phyloP scores from a whole-genome alignment of 371 early-diverging fungal genomes.

The Mucor sp. region DNA sequence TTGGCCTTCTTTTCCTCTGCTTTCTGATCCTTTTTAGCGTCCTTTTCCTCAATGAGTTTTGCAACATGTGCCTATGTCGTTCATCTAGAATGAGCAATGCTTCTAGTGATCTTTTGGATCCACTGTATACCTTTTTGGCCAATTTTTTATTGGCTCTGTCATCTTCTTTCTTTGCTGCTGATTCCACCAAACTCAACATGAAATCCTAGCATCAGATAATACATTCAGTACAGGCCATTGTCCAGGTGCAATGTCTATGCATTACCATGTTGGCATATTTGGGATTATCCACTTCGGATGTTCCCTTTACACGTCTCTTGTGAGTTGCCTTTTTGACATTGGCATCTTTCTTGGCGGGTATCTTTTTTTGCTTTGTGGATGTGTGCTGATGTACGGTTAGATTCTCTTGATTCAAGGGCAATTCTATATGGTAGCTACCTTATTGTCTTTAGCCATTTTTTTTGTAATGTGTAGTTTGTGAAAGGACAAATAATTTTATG shows the following conservation, averaged over 20 bases:
- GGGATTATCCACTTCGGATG: slow-evolving; percentile 29
- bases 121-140: slow-evolving; percentile 12
- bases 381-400: not conserved
- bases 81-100: not conserved
- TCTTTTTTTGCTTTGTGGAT: slow-evolving; percentile 1
- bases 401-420: not conserved
- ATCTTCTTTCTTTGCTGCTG: slow-evolving; percentile 23
- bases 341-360: slow-evolving; percentile 6
- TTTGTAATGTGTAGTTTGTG: slow-evolving; percentile 24
- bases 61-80: slow-evolving; percentile 8
- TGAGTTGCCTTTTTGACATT: slow-evolving; percentile 3
- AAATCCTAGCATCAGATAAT: slow-evolving; percentile 1
- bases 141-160: slow-evolving; percentile 18
- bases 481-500: slow-evolving; percentile 1
- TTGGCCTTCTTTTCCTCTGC: slow-evolving; percentile 20
- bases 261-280: slow-evolving; percentile 24
- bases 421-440: not conserved
- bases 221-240: not conserved
- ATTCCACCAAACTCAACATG: slow-evolving; percentile 22
- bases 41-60: slow-evolving; percentile 26
- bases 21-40: slow-evolving; percentile 17
- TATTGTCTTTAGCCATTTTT: not conserved
- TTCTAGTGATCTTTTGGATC: not conserved
- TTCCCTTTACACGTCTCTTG: slow-evolving; percentile 20
- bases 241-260: not conserved